Base-by-base conservation (phyloP, 768 basidiomycete species). In the Phylloporus sp. region DNA sequence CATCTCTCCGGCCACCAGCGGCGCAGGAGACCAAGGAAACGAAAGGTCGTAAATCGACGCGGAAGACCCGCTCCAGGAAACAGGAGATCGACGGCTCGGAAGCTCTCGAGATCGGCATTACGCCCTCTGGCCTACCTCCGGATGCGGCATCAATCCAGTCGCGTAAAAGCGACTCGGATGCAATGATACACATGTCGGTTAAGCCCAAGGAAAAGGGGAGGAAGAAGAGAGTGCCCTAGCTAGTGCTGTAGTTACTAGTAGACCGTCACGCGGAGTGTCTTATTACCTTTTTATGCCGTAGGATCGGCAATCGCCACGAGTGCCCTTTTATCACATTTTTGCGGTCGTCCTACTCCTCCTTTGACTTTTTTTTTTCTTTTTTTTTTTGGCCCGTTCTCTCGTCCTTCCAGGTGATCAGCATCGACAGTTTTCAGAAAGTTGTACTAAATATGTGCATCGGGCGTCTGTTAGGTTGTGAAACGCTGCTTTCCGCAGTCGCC, bases 1-100 rank as follows among this genome's bases (percentile, higher is more conserved):
- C 40, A 35, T 68, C 69, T 47, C 68, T 81, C 11, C 70, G 78
- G 35, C 79, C 79, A 15, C 73, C 76, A 13, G 70, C 69, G 13
- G 59, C 62, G 6, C 63, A 63, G 11, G 73, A 77, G 45, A 68
- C 69, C 6, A 67, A 74, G 50, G 69, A 70, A 36, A 80, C 76
- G 0, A 74, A 70, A 18, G 77, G 78, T 6, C 67, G 76, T 28
- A 80, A 79, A 43, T 68, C 68, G 0, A 50, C 28, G 31, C 58
- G 58, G 31, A 68, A 56, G 50, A 44, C 48, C 12, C 53, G 46
- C 27, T 5, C 42, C 26, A 7, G 18, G 26, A 43, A 43, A 28
- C 27, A 8, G n/a, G n/a, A 28, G 41, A 43, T 43, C n/a, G 41
- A 18, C 26, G 40, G 26, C 6, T 41, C 24, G 23, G 40, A 26